Evolutionary conservation across 768 basidiomycete genomes (phyloP), one percentile per base, ranked within the genome.

Genomic region (Kwoniella bestiolae): DNA sequence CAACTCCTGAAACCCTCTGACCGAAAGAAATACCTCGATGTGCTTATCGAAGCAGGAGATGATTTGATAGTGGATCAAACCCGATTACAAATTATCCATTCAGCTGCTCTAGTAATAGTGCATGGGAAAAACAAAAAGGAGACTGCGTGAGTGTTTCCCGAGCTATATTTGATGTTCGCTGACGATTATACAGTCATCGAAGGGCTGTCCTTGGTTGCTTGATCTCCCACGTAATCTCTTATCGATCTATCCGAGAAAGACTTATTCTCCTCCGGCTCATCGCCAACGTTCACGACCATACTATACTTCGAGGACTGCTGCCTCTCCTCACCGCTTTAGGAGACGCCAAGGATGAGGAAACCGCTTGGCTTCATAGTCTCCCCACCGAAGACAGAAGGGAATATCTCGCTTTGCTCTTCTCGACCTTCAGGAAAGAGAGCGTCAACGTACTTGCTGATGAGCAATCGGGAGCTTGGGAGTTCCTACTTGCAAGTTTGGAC

Each of bases 221-320:
- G 0, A 82, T 91, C 5, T 94, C 94, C 1, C 94, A 97, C 77
- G 83, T 90, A 68, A 84, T 85, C 51, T 85, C 86, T 3, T 85
- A 90, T 68, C 80, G 83, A 2, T 75, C 86, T 3, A 79, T 85
- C 2, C 63, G 72, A 0, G 84, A 86, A 18, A 86, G 88, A 65
- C 74, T 86, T 11, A 75, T 82, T 11, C 80, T 97, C 0, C 83
- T 97, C 18, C 81, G 69, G 4, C 81, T 83, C 34, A 60, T 87
- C 9, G 74, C 83, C 28, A 80, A 82, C 8, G 82, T 90, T 41
- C 82, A 85, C 3, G 86, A 87, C 72, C 77, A 66, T 71, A 78
- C 77, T 52, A 85, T 86, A 67, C 81, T 86, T 6, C 83, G 85
- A 45, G 84, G 88, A 57, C 79, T 93, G 5, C 76, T 86, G 16